Conservation (phyloP, 2,329 filamentous ascomycete species). For the Penicillium sp. region DNA sequence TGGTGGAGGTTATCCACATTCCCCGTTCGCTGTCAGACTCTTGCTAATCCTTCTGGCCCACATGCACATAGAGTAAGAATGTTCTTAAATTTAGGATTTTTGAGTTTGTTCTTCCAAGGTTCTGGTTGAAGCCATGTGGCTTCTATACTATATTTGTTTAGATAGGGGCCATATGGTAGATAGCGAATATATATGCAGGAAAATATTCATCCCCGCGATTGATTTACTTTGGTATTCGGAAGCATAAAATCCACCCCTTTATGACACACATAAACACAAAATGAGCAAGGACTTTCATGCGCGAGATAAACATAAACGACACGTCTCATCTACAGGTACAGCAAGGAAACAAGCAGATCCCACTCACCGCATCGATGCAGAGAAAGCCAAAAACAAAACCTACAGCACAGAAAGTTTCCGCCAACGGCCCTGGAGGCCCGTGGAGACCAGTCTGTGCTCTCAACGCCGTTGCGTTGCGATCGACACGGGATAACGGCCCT, state of each 20-base stretch:
- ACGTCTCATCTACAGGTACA: neutral
- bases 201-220: neutral
- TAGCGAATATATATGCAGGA: neutral
- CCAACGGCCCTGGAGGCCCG: neutral
- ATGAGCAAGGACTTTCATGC: neutral
- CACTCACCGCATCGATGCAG: neutral
- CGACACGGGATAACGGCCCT: constrained; percentile 7
- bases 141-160: neutral
- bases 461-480: constrained; percentile 7
- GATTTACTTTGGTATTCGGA: neutral
- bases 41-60: neutral
- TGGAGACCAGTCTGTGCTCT: constrained; percentile 2
- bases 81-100: neutral
- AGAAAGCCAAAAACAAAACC: neutral
- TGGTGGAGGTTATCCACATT: neutral
- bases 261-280: neutral
- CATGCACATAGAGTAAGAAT: neutral
- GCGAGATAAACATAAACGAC: neutral
- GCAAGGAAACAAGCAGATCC: neutral
- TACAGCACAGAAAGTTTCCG: neutral
- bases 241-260: neutral
- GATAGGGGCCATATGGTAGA: neutral
- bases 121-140: neutral
- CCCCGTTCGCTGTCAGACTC: constrained; percentile 2
- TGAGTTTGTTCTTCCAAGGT: neutral